Evolutionary conservation across 768 basidiomycete genomes (phyloP), one percentile per base, ranked within the genome.

Genomic region (Arthromyces matolae): DNA sequence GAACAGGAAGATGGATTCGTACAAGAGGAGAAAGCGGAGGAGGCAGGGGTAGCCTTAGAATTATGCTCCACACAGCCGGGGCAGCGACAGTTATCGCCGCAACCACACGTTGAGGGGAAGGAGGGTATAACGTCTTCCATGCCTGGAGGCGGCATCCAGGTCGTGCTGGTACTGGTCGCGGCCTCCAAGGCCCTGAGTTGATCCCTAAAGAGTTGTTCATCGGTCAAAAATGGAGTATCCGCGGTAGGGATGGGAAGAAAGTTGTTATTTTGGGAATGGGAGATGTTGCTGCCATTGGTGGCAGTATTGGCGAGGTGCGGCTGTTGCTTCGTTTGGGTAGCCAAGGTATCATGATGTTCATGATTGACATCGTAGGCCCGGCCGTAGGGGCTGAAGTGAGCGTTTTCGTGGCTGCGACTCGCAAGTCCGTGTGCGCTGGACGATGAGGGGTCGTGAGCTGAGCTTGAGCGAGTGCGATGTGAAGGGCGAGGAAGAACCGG

Each of bases 401-500:
- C 66, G 49, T 69, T 69, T 45, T 82, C 79, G 58, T 78, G 77
- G 14, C 54, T 59, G 52, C 81, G 76, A 57, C 76, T 52, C 10
- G 61, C 42, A 43, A 76, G 71, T 14, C 64, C 66, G 44, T 76
- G 72, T 42, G 71, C 64, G n/a, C 67, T 40, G 42, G 65, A 68
- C 6, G 71, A 66, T 5, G 80, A 76, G 14, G 80, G 76, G 52
- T 75, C 64, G 53, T 80, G 80, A 14, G 73, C 45, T 36, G 71
- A 52, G 34, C 53, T 48, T 29, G 51, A 25, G 39, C 50, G 34
- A 8, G 56, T 23, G 13, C 50, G 36, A 13, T 55, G 14, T 8
- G 53, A 39, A 3, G 83, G 83, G 8, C 81, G 80, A 4, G 87
- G 87, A 28, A 86, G 78, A 16, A 89, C 81, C 2, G 85, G 83